Conservation (phyloP, 768 basidiomycete species). For the Phanerochaete carnosa region DNA sequence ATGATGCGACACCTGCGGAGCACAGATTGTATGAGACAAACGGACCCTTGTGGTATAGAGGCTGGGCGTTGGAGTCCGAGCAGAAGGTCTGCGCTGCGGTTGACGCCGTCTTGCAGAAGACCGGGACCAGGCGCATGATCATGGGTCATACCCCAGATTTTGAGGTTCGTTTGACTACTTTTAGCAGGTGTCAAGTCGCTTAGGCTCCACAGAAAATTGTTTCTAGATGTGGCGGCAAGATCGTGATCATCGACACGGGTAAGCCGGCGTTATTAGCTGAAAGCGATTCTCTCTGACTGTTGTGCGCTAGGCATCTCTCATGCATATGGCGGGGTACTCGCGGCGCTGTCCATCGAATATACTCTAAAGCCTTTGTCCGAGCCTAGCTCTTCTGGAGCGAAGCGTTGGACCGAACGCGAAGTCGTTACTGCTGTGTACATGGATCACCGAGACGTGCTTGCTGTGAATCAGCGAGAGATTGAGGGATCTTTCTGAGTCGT, state of each 20-base stretch:
- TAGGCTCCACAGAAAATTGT: slow-evolving; percentile 59
- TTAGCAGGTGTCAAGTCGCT: neutral
- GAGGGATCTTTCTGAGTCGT: slow-evolving; percentile 17
- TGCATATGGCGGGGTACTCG: slow-evolving; percentile 91
- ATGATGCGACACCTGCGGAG: slow-evolving; percentile 63
- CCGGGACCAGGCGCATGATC: slow-evolving; percentile 84
- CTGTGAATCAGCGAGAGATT: slow-evolving; percentile 32
- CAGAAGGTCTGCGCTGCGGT: slow-evolving; percentile 68
- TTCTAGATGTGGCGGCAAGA: slow-evolving; percentile 83
- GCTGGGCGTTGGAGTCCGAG: slow-evolving; percentile 80
- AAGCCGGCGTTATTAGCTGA: slow-evolving; percentile 7
- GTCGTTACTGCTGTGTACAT: slow-evolving; percentile 64
- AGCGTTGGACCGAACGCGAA: slow-evolving; percentile 59
- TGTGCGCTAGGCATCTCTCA: slow-evolving; percentile 74
- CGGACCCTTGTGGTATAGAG: slow-evolving; percentile 94
- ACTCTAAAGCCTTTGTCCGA: slow-evolving; percentile 60
- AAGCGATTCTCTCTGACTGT: slow-evolving; percentile 6
- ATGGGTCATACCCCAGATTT: slow-evolving; percentile 98
- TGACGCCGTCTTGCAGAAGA: slow-evolving; percentile 63
- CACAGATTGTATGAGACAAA: slow-evolving; percentile 65
- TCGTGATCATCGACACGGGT: slow-evolving; percentile 97
- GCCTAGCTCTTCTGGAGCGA: slow-evolving; percentile 20
- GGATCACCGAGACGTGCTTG: slow-evolving; percentile 49
- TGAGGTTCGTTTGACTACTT: slow-evolving; percentile 36
- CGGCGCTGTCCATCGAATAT: slow-evolving; percentile 86